phyloP scores from a whole-genome alignment of 1,284 basidiomycete genomes.

The Boletus sp. region DNA sequence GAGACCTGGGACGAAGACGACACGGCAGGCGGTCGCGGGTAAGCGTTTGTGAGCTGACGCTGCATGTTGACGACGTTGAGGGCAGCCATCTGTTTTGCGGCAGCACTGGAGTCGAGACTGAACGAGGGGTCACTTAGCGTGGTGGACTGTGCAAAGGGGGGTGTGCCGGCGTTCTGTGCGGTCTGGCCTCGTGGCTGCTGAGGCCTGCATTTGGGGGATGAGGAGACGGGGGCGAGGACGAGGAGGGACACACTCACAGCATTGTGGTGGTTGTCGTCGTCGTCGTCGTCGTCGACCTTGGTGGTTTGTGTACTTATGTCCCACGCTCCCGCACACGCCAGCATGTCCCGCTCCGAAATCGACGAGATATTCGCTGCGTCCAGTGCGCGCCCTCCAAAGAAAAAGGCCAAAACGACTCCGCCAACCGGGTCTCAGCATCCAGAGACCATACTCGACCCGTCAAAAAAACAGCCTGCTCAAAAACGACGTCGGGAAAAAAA shows the following conservation, averaged over 20 bases:
- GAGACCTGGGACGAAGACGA: conserved; percentile 27
- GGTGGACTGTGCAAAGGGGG: conserved; percentile 18
- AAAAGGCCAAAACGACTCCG: conserved; percentile 33
- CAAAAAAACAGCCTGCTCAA: conserved; percentile 14
- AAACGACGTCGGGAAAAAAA: conserved; percentile 26
- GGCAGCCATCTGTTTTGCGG: conserved; percentile 73
- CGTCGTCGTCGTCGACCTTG: conserved; percentile 16
- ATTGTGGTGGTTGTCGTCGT: conserved; percentile 24
- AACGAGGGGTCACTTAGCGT: conserved; percentile 32
- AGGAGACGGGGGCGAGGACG: not conserved
- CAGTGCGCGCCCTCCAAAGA: conserved; percentile 34
- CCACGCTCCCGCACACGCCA: conserved; percentile 16
- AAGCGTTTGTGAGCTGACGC: conserved; percentile 46
- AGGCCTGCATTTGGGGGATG: conserved; percentile 25
- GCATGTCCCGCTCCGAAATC: conserved; percentile 61
- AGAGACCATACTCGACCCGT: conserved; percentile 26
- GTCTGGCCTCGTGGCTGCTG: conserved; percentile 36
- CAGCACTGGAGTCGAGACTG: conserved; percentile 49
- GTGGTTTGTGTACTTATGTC: conserved; percentile 23
- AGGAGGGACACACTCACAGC: conserved; percentile 33
- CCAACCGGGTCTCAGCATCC: conserved; percentile 14
- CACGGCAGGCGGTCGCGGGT: conserved; percentile 42
- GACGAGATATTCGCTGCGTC: conserved; percentile 70
- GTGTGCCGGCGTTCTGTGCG: conserved; percentile 15
- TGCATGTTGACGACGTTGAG: conserved; percentile 61